Evolutionary conservation across 208 protist genomes (phyloP).

Genomic region (Trypanosoma lewisi): DNA sequence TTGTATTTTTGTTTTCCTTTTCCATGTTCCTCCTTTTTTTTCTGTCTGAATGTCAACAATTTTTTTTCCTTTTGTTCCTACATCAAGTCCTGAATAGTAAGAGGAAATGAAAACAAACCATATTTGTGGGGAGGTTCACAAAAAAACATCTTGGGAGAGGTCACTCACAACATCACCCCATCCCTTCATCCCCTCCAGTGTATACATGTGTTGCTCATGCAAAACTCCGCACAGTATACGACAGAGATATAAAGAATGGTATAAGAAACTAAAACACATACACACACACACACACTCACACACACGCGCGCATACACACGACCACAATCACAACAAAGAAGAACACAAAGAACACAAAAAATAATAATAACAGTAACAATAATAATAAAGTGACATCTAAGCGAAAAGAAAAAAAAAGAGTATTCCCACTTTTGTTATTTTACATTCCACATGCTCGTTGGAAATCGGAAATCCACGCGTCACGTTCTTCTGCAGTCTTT

Average conservation of each 20-base stretch:
- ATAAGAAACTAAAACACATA: neutral
- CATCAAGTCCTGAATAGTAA: too few relatives aligned
- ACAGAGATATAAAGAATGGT: too few relatives aligned
- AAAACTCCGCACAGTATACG: too few relatives aligned
- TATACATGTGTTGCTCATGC: too few relatives aligned
- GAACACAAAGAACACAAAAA: slow-evolving; percentile 1
- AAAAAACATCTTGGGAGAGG: too few relatives aligned
- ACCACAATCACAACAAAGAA: neutral
- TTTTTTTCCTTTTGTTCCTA: slow-evolving; percentile 19
- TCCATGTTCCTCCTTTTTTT: neutral
- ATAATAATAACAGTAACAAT: neutral
- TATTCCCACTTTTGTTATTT: slow-evolving; percentile 12
- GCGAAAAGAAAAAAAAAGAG: slow-evolving; percentile 12
- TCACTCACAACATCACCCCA: too few relatives aligned
- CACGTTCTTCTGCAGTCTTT: slow-evolving; percentile 59
- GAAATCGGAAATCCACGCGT: slow-evolving; percentile 85
- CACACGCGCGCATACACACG: too few relatives aligned
- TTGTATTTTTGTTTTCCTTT: neutral
- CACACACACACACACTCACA: neutral
- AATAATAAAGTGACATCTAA: neutral
- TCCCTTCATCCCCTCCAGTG: too few relatives aligned
- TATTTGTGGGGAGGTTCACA: too few relatives aligned
- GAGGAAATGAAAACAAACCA: too few relatives aligned
- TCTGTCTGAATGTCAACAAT: neutral
- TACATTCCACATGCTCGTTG: slow-evolving; percentile 84